Evolutionary conservation across 2,329 filamentous ascomycete genomes (phyloP), one percentile per base, ranked within the genome.

Genomic region (Pseudogymnoascus sp.): DNA sequence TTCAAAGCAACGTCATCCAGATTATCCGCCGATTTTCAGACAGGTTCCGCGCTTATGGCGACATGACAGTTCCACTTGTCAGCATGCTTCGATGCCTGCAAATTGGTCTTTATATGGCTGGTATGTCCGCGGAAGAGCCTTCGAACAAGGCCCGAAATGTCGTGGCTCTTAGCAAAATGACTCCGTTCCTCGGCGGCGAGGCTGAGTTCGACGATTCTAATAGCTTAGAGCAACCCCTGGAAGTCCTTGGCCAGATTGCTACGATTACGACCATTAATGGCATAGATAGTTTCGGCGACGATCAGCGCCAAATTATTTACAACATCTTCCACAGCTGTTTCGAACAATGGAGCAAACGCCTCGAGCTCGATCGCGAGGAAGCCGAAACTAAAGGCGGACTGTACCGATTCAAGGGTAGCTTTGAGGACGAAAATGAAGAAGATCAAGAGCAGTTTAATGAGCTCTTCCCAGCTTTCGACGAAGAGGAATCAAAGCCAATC

Each of bases 361-460:
- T 96, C 2, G 83, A 88, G 61, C 80, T 85, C 17, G 92, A 97
- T 66, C 88, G 91, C 68, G 85, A 87, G 68, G 84, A 89, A 55
- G 86, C 89, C 67, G 87, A 89, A 15, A 82, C 84, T 29, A 90
- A 88, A 65, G 85, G 84, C 4, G 92, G 89, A 65, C 75, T 96
- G 39, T 99, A 96, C 74, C 87, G 86, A 17, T 97, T 94, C 76
- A 85, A 86, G 65, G 93, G 92, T 33, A 87, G 86, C 39, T 77
- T 84, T 39, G 89, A 92, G 64, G 87, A 92, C 58, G 85, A 90
- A 66, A 89, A 95, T 62, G 87, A 89, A 68, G 79, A 84, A 8
- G 85, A 91, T 60, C 83, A 88, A 65, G 83, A 88, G 62, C 90
- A 94, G 66, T 87, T 96, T 66, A 81, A 87, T 17, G 83, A 89